phyloP scores from a whole-genome alignment of 108 stramenopile genomes.

The Skeletonema marinoi region DNA sequence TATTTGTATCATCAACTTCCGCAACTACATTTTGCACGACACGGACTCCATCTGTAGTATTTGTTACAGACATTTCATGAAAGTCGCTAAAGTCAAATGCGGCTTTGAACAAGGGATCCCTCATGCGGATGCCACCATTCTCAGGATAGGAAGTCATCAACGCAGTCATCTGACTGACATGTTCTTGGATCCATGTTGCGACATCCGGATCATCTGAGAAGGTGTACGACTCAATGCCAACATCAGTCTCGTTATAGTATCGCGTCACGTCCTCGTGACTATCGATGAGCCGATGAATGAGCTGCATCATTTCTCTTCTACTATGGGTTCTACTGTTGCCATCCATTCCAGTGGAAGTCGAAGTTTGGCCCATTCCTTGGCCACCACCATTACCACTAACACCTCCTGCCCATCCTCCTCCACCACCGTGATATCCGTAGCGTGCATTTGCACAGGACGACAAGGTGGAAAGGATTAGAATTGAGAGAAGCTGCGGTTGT shows the following conservation, averaged over 20 bases:
- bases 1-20: background rate
- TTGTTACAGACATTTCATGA: background rate
- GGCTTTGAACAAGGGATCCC: background rate
- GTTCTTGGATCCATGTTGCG: background rate
- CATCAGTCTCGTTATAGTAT: conserved; percentile 3
- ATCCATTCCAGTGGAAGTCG: background rate
- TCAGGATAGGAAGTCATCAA: background rate
- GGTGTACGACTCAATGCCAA: conserved; percentile 2
- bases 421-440: background rate
- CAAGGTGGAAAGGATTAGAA: background rate
- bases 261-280: background rate
- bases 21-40: background rate
- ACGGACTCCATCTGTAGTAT: conserved; percentile 1
- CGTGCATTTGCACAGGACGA: background rate
- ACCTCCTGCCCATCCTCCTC: background rate
- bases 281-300: background rate
- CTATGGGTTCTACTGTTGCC: background rate
- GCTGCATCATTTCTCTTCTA: conserved; percentile 6
- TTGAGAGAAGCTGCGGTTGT: background rate
- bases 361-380: background rate
- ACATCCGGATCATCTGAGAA: conserved; percentile 1
- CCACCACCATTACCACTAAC: background rate
- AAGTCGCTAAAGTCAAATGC: background rate
- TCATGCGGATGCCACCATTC: background rate
- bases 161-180: conserved; percentile 1